Percentiles rank a stretch among this genome's conserved stretches.
phyloP scores from a whole-genome alignment of 2,329 filamentous ascomycete species.

The Exophiala spinifera region DNA sequence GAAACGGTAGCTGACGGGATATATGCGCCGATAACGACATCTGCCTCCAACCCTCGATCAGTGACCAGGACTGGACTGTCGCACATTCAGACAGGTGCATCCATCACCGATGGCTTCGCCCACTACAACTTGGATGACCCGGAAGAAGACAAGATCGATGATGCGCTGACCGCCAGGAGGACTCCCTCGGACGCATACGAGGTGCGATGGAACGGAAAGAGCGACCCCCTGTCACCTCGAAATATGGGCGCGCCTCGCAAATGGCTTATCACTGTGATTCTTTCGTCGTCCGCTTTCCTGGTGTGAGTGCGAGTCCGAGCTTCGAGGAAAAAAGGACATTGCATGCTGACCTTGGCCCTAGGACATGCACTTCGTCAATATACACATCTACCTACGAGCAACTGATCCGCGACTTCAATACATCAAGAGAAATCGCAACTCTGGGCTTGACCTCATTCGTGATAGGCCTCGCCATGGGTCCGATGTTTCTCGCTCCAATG shows the following conservation, averaged over 20 bases:
- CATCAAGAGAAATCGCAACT: slow-evolving; percentile 44
- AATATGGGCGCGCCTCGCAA: slow-evolving; percentile 63
- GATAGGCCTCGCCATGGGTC: slow-evolving; percentile 57
- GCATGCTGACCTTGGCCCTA: not conserved
- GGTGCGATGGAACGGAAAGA: slow-evolving; percentile 70
- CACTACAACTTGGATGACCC: slow-evolving; percentile 7
- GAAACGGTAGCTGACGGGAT: slow-evolving; percentile 6
- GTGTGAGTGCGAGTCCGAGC: slow-evolving; percentile 56
- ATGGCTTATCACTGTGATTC: slow-evolving; percentile 74
- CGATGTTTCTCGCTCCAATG: slow-evolving; percentile 48
- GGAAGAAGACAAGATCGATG: slow-evolving; percentile 51
- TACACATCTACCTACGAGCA: slow-evolving; percentile 80
- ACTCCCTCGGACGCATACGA: slow-evolving; percentile 37
- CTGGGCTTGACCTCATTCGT: slow-evolving; percentile 50
- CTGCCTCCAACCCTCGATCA: not conserved
- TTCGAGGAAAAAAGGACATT: not conserved
- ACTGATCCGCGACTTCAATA: slow-evolving; percentile 54
- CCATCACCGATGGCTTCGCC: slow-evolving; percentile 9
- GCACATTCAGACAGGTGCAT: slow-evolving; percentile 5
- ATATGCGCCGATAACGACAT: not conserved
- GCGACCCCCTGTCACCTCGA: slow-evolving; percentile 70
- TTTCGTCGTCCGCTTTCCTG: slow-evolving; percentile 71
- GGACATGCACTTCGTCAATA: slow-evolving; percentile 74
- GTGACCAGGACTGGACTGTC: not conserved
- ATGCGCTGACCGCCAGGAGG: not conserved